phyloP scores from a whole-genome alignment of 2,329 filamentous ascomycete species.

The Talaromyces sp. region DNA sequence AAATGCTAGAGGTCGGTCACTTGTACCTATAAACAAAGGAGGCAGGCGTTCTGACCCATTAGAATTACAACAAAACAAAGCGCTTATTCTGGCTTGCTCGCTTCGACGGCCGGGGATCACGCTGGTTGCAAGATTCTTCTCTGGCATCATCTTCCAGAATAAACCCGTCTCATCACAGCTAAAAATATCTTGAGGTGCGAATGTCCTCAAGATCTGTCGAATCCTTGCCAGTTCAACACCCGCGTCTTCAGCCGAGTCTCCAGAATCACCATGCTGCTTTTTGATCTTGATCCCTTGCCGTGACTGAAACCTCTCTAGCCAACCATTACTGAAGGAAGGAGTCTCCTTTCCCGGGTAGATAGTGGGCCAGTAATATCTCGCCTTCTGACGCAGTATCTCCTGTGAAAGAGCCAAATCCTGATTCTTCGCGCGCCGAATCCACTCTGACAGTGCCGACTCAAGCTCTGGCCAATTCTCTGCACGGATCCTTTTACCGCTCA shows the following conservation, averaged over 20 bases:
- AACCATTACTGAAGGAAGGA: slow-evolving; percentile 22
- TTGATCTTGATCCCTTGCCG: slow-evolving; percentile 12
- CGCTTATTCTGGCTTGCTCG: slow-evolving; percentile 22
- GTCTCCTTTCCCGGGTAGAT: slow-evolving; percentile 19
- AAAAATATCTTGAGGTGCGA: slow-evolving; percentile 21
- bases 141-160: slow-evolving; percentile 22
- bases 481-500: slow-evolving; percentile 1
- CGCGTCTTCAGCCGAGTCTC: background rate
- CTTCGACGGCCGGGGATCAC: slow-evolving; percentile 13
- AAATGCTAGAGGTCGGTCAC: slow-evolving; percentile 23
- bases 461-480: slow-evolving; percentile 10
- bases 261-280: slow-evolving; percentile 17
- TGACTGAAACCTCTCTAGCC: slow-evolving; percentile 21
- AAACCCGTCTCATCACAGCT: slow-evolving; percentile 24
- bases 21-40: slow-evolving; percentile 23
- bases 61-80: slow-evolving; percentile 23
- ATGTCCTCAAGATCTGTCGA: slow-evolving; percentile 20
- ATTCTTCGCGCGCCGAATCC: slow-evolving; percentile 8
- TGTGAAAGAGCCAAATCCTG: slow-evolving; percentile 9
- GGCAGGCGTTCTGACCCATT: slow-evolving; percentile 26
- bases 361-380: slow-evolving; percentile 19
- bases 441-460: slow-evolving; percentile 6
- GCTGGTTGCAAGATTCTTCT: slow-evolving; percentile 11
- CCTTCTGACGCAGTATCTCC: slow-evolving; percentile 18
- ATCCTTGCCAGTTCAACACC: slow-evolving; percentile 13